Evolutionary conservation across 2,329 filamentous ascomycete species (phyloP), one percentile per base, ranked within the genome.

Genomic region (Talaromyces atroroseus): DNA sequence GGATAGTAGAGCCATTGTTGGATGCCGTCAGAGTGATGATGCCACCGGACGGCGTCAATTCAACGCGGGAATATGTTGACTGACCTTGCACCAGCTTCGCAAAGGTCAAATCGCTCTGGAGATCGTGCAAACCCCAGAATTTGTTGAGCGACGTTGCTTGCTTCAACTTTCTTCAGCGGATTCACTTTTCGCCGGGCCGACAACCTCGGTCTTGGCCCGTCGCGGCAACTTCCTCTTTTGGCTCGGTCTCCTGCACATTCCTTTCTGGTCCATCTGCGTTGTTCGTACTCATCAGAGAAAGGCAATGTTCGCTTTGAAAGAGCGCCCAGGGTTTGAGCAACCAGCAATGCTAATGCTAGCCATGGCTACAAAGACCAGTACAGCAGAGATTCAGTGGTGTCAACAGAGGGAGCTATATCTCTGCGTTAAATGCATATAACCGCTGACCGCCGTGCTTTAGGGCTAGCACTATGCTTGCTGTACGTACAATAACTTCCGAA

Each of bases 1-100:
- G 10, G 56, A 58, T 36, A 58, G 40, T 12, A 54, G 16, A 16
- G 56, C 56, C 56, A 58, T 58, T 18, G 23, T 48, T 18, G 16
- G 5, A 45, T 32, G 4, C 26, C 8, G 26, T 29, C 26, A 8
- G 26, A 29, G 26, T 29, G 26, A 29, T 29, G 8, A 4, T 29
- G 26, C 26, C 26, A 29, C 4, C 26, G n/a, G 8, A 34, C 29
- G 29, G 29, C 5, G 29, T 10, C 29, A 34, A 34, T 34, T 34
- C 29, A 32, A 32, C 8, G 29, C 2, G 11, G 32, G 16, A 36
- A 16, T 14, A 16, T 16, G 32, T 14, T 36, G 3, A 16, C 14
- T 36, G 5, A 16, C 16, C 32, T 36, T 36, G 32, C 8, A 16
- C 32, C 32, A 16, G 10, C 32, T 10, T 36, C 32, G 12, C 14